Evolutionary conservation across 2,329 filamentous ascomycete species (phyloP).

Genomic region (Aureobasidium uvarum): DNA sequence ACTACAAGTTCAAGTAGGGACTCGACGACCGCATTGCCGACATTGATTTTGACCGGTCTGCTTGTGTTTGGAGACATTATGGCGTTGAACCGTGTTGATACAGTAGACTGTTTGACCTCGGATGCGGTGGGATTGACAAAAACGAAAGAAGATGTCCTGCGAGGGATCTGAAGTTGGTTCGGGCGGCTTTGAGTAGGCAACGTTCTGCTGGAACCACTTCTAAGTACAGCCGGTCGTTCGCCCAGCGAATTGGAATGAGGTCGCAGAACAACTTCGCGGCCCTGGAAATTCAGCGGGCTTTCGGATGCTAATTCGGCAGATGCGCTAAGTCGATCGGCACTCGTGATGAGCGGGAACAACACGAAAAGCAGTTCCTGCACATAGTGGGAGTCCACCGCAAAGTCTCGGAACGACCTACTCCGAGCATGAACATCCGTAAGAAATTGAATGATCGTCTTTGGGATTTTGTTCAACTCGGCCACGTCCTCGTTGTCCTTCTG

Average conservation of each 20-base stretch:
- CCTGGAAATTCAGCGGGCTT: slow-evolving; percentile 79
- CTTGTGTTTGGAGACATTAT: slow-evolving; percentile 60
- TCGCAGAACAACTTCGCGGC: slow-evolving; percentile 78
- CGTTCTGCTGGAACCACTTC: slow-evolving; percentile 56
- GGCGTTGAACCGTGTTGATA: slow-evolving; percentile 60
- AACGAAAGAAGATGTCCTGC: slow-evolving; percentile 86
- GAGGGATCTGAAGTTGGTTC: slow-evolving; percentile 61
- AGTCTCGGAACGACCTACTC: slow-evolving; percentile 77
- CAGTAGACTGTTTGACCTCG: slow-evolving; percentile 55
- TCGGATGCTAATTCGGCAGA: slow-evolving; percentile 84
- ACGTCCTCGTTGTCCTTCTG: slow-evolving; percentile 49
- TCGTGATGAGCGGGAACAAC: slow-evolving; percentile 84
- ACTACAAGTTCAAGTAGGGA: slow-evolving; percentile 74
- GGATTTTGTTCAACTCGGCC: slow-evolving; percentile 52
- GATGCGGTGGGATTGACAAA: slow-evolving; percentile 70
- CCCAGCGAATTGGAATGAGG: slow-evolving; percentile 64
- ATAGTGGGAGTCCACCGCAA: slow-evolving; percentile 76
- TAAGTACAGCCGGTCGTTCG: slow-evolving; percentile 63
- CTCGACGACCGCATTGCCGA: slow-evolving; percentile 70
- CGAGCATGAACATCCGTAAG: slow-evolving; percentile 73
- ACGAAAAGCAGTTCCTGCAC: slow-evolving; percentile 73
- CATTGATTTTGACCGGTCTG: slow-evolving; percentile 46
- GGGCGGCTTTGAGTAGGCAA: slow-evolving; percentile 26
- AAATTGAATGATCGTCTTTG: slow-evolving; percentile 77
- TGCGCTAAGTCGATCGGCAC: slow-evolving; percentile 76